Conservation (phyloP, 2,329 filamentous ascomycete genomes). For the Cordyceps farinosa region DNA sequence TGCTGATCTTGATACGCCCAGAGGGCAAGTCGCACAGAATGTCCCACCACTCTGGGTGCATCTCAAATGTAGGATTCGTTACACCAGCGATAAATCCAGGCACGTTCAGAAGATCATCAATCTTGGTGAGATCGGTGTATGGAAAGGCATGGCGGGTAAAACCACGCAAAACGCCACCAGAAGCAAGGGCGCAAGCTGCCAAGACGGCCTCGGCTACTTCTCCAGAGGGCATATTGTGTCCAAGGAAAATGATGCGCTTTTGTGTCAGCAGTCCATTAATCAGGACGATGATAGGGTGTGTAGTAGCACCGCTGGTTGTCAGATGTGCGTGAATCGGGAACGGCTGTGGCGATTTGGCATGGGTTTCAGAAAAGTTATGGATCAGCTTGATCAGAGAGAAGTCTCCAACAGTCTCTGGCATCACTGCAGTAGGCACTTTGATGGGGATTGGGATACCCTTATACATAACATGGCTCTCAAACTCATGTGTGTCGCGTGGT, state of each 20-base stretch:
- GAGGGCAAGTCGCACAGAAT: slow-evolving; percentile 88
- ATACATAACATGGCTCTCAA: slow-evolving; percentile 92
- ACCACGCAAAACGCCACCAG: slow-evolving; percentile 84
- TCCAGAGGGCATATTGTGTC: slow-evolving; percentile 90
- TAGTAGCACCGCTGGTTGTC: slow-evolving; percentile 83
- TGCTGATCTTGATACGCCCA: slow-evolving; percentile 92
- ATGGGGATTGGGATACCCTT: slow-evolving; percentile 95
- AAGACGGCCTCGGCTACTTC: slow-evolving; percentile 97
- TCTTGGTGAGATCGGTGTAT: slow-evolving; percentile 96
- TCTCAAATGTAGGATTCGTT: slow-evolving; percentile 92
- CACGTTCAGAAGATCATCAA: slow-evolving; percentile 92
- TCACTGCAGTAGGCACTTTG: slow-evolving; percentile 89
- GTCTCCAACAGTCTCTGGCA: slow-evolving; percentile 94
- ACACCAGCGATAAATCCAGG: slow-evolving; percentile 97
- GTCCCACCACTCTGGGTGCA: slow-evolving; percentile 98
- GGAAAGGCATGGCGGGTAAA: slow-evolving; percentile 97
- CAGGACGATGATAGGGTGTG: slow-evolving; percentile 91
- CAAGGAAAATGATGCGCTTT: slow-evolving; percentile 93
- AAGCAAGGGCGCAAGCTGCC: slow-evolving; percentile 90
- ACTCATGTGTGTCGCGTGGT: slow-evolving; percentile 94
- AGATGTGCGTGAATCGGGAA: slow-evolving; percentile 87
- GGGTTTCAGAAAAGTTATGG: slow-evolving; percentile 82
- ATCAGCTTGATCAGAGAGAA: slow-evolving; percentile 97
- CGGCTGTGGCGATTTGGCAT: slow-evolving; percentile 76
- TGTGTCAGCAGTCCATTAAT: slow-evolving; percentile 94